These are phyloP conservation scores for Copromyces sp. DNA, from an alignment of 495 filamentous ascomycete species.

Conservation along the genomic window DNA sequence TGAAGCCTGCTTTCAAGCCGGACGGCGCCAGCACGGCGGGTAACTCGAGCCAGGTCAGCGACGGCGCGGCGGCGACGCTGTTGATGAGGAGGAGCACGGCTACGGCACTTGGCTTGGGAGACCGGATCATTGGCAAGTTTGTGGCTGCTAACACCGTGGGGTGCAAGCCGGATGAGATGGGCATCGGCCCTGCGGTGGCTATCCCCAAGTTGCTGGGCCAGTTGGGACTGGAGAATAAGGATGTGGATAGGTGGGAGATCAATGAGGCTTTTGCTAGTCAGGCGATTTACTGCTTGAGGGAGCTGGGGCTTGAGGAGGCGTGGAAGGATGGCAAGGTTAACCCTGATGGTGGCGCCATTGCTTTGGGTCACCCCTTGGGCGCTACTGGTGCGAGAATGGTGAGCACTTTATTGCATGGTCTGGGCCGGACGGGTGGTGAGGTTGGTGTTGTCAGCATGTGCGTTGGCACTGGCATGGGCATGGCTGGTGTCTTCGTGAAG, in stretches of 20 bases:
- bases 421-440: slow-evolving; percentile 49
- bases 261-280: slow-evolving; percentile 95
- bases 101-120: slow-evolving; percentile 55
- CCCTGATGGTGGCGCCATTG: slow-evolving; percentile 88
- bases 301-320: slow-evolving; percentile 53
- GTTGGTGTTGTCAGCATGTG: slow-evolving; percentile 79
- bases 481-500: slow-evolving; percentile 75
- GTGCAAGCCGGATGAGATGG: slow-evolving; percentile 86
- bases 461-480: slow-evolving; percentile 86
- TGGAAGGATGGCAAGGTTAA: slow-evolving; percentile 63
- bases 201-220: slow-evolving; percentile 68
- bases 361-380: slow-evolving; percentile 86
- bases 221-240: slow-evolving; percentile 50
- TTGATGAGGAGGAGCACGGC: slow-evolving; percentile 83
- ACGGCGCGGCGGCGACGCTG: slow-evolving; percentile 75
- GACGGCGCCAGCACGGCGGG: slow-evolving; percentile 74
- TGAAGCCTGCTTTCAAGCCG: slow-evolving; percentile 75
- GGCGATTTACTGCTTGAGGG: slow-evolving; percentile 67
- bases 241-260: slow-evolving; percentile 89
- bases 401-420: slow-evolving; percentile 58
- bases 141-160: slow-evolving; percentile 63
- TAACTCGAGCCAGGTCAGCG: slow-evolving; percentile 77
- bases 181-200: slow-evolving; percentile 74
- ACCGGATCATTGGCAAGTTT: slow-evolving; percentile 67
- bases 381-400: slow-evolving; percentile 80